Base-by-base conservation (phyloP, 768 basidiomycete genomes). In the Tremella fuciformis region DNA sequence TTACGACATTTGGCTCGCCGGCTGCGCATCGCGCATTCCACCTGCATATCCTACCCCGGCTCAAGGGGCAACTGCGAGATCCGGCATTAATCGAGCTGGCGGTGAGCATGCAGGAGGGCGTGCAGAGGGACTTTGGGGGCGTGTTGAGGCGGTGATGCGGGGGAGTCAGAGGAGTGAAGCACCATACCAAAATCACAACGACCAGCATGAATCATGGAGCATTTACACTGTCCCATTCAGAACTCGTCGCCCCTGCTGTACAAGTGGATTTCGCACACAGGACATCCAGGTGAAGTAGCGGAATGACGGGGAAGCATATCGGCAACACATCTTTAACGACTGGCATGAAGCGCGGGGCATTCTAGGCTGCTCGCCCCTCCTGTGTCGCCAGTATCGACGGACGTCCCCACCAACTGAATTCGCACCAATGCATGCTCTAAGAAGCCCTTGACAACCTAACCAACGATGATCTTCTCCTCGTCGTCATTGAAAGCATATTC, bases 401-500 rank as follows among this genome's bases (percentile, higher is more conserved):
- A n/a, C n/a, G n/a, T n/a, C n/a, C n/a, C n/a, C n/a, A n/a, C n/a
- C n/a, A n/a, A n/a, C n/a, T 11, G 13, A 41, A 11, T 41, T 11
- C 39, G 42, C n/a, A 24, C 42, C 42, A 18, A 46, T 46, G 42
- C 29, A 34, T 34, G 29, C 48, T 50, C 16, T 19, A 50, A 21
- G n/a, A 50, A 21, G n/a, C 34, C 22, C 34, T 18, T 34, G 11
- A 38, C 26, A 24, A 22, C 49, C 59, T 82, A 96, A 82, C 92
- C 92, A 75, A 96, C 83, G 75, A 91, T 72, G 62, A 96, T 80
- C 80, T 94, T 94, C 71, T 83, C 84, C 61, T 92, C 90, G 44
- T 80, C 88, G 34, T 93, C 91, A 71, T 85, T 87, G 83, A 96
- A 86, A 66, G 87, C 86, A 77, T 96, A 86, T 54, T 82, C 82